Conservation (phyloP, 176 grass and related monocot species). For the Aegilops umbellulata region DNA sequence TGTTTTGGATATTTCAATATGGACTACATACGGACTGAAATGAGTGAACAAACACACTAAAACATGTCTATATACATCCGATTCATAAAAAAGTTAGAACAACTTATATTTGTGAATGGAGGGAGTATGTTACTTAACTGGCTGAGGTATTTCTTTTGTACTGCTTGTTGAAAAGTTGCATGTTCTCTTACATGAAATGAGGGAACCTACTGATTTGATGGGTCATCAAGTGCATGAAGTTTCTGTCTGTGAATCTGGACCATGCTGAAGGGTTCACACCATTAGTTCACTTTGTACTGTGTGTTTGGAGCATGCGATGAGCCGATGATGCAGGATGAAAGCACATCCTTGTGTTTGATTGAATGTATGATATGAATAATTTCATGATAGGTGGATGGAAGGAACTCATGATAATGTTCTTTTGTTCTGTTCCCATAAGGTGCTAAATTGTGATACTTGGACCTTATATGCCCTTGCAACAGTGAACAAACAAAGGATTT, state of each 20-base stretch:
- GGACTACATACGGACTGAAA: no score
- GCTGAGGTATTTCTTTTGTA: not conserved
- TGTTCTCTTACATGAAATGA: conserved; percentile 8
- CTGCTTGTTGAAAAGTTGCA: not conserved
- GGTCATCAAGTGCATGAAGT: conserved; percentile 5
- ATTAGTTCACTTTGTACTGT: conserved; percentile 2
- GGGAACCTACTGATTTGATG: conserved; percentile 7
- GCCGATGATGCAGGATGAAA: not conserved
- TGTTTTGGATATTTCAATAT: no score
- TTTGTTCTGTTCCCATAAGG: not conserved
- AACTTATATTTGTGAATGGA: no score
- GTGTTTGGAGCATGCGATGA: not conserved
- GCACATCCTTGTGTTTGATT: conserved; percentile 20
- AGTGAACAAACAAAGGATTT: not conserved
- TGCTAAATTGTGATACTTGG: not conserved
- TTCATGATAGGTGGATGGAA: conserved; percentile 4
- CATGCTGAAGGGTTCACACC: not conserved
- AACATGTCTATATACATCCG: no score
- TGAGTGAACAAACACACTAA: no score
- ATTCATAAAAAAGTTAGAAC: no score
- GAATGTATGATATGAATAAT: not conserved
- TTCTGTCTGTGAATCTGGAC: conserved; percentile 3
- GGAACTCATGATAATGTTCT: conserved; percentile 8
- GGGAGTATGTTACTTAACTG: not conserved
- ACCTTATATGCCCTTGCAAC: not conserved